Conservation (phyloP, 805 yeast genomes). For the Pichia deserticola region DNA sequence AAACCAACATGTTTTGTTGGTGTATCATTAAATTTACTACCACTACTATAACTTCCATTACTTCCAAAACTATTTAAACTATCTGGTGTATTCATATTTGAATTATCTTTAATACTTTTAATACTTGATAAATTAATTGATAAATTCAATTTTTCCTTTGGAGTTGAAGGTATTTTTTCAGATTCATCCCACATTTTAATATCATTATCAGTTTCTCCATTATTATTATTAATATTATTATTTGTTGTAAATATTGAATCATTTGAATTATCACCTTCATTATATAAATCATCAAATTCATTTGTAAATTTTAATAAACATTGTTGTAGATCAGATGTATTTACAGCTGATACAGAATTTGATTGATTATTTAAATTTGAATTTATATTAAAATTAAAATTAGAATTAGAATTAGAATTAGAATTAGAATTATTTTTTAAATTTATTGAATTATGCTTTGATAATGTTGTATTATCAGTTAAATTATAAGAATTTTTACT, state of each 20-base stretch:
- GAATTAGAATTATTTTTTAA: constrained; percentile 3
- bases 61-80: constrained; percentile 5
- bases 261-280: constrained; percentile 7
- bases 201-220: constrained; percentile 17
- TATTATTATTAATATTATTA: constrained; percentile 7
- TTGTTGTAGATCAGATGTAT: constrained; percentile 34
- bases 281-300: constrained; percentile 32
- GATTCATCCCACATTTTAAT: constrained; percentile 4
- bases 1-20: constrained; percentile 1
- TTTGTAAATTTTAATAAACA: constrained; percentile 33
- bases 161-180: constrained; percentile 2
- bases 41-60: not conserved
- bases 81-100: constrained; percentile 6
- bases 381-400: not conserved
- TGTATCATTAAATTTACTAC: constrained; percentile 1
- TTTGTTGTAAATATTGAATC: constrained; percentile 22
- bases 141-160: not conserved
- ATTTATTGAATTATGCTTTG: not conserved
- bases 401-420: not conserved
- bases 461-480: constrained; percentile 4
- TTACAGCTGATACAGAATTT: constrained; percentile 19
- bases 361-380: not conserved
- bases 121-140: constrained; percentile 2
- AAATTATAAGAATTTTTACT: not conserved
- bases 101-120: not conserved